These are phyloP conservation scores for Sophora flavescens DNA, from an alignment of 306 rosid species.

Conservation along the genomic window DNA sequence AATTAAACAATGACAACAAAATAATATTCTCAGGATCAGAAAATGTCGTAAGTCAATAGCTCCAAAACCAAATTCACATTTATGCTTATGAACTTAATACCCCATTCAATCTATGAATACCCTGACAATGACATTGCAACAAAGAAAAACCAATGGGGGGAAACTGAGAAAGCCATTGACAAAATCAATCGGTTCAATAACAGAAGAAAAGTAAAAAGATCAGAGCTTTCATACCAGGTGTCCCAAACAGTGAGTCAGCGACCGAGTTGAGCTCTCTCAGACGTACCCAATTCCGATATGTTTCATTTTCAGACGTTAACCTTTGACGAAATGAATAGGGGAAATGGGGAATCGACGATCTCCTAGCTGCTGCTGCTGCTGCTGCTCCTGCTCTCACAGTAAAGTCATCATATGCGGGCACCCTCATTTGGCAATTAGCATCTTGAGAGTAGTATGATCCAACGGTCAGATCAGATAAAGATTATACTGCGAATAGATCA, in stretches of 20 bases:
- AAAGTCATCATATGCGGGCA: neutral
- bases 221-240: constrained; percentile 39
- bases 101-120: constrained; percentile 5
- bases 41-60: neutral
- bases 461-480: neutral
- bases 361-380: no score
- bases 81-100: neutral
- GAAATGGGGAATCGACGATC: neutral
- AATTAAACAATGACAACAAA: constrained; percentile 20
- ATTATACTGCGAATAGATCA: neutral
- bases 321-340: neutral
- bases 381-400: neutral
- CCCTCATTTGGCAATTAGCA: neutral
- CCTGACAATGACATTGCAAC: neutral
- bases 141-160: neutral
- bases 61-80: constrained; percentile 5
- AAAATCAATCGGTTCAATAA: neutral
- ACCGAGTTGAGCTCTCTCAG: neutral
- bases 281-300: neutral
- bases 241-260: neutral
- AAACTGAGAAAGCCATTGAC: constrained; percentile 22
- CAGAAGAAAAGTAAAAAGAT: constrained; percentile 13
- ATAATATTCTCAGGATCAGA: neutral
- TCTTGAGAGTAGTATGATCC: neutral
- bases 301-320: neutral